Conservation (phyloP, 164 flowering plant genomes). For the Litsea cubeba region DNA sequence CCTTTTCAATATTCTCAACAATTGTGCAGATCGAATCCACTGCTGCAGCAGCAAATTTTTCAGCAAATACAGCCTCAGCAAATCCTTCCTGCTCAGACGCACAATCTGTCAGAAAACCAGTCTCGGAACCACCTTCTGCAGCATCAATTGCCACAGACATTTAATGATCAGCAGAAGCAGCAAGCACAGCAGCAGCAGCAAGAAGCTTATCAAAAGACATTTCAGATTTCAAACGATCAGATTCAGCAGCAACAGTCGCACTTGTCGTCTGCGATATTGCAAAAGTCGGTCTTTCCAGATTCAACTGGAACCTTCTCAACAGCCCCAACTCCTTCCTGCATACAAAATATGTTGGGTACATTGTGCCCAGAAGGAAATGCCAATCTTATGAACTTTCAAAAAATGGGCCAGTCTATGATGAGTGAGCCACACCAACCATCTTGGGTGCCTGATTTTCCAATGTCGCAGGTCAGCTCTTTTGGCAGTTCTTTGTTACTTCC, state of each 20-base stretch:
- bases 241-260: conserved; percentile 44
- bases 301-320: conserved; percentile 37
- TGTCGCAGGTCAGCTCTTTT: conserved; percentile 26
- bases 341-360: conserved; percentile 49
- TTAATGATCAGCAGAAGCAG: conserved; percentile 33
- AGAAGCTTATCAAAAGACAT: conserved; percentile 37
- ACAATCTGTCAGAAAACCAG: conserved; percentile 31
- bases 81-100: conserved; percentile 42
- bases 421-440: conserved; percentile 48
- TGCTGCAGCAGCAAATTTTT: conserved; percentile 38
- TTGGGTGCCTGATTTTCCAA: conserved; percentile 44
- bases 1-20: conserved; percentile 50
- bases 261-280: conserved; percentile 37
- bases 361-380: conserved; percentile 8
- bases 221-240: conserved; percentile 42
- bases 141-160: conserved; percentile 38
- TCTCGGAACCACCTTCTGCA: conserved; percentile 33
- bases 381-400: conserved; percentile 24
- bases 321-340: conserved; percentile 30
- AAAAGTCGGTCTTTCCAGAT: conserved; percentile 45
- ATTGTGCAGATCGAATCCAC: conserved; percentile 32
- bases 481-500: conserved; percentile 11
- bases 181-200: conserved; percentile 26
- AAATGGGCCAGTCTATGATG: conserved; percentile 36
- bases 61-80: conserved; percentile 44